phyloP scores from a whole-genome alignment of 768 basidiomycete genomes.

The Termitomyces sp. region DNA sequence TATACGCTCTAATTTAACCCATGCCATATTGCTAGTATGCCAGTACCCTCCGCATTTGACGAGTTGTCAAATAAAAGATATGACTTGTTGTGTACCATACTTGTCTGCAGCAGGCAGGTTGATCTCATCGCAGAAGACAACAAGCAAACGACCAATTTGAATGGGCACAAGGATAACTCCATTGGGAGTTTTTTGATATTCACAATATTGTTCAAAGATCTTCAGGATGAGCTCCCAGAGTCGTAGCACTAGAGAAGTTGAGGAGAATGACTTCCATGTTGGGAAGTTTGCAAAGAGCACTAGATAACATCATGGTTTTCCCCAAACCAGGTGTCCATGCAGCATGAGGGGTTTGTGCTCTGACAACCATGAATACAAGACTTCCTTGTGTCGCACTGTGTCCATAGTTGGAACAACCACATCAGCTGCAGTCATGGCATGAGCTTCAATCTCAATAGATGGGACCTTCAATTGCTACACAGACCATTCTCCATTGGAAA shows the following conservation, averaged over 20 bases:
- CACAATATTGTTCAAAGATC: constrained; percentile 99
- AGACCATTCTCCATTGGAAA: constrained; percentile 82
- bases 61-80: constrained; percentile 96
- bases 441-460: constrained; percentile 94
- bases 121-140: constrained; percentile 99
- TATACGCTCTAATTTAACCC: constrained; percentile 98
- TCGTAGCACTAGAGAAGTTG: constrained; percentile 99
- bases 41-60: constrained; percentile 95
- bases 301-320: constrained; percentile 99
- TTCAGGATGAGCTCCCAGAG: constrained; percentile 97
- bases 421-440: constrained; percentile 93
- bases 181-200: constrained; percentile 97
- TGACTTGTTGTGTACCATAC: constrained; percentile 97
- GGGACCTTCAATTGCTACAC: constrained; percentile 93
- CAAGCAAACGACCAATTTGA: constrained; percentile 96
- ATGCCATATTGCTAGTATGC: constrained; percentile 90
- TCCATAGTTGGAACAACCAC: constrained; percentile 98
- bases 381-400: constrained; percentile 97
- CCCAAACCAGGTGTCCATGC: constrained; percentile 98
- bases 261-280: constrained; percentile 99
- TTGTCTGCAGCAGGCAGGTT: constrained; percentile 96
- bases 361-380: constrained; percentile 97
- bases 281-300: constrained; percentile 93
- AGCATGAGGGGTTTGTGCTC: constrained; percentile 98
- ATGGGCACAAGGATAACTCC: constrained; percentile 93